phyloP scores from a whole-genome alignment of 495 filamentous ascomycete genomes.

The Neurospora tetraspora region DNA sequence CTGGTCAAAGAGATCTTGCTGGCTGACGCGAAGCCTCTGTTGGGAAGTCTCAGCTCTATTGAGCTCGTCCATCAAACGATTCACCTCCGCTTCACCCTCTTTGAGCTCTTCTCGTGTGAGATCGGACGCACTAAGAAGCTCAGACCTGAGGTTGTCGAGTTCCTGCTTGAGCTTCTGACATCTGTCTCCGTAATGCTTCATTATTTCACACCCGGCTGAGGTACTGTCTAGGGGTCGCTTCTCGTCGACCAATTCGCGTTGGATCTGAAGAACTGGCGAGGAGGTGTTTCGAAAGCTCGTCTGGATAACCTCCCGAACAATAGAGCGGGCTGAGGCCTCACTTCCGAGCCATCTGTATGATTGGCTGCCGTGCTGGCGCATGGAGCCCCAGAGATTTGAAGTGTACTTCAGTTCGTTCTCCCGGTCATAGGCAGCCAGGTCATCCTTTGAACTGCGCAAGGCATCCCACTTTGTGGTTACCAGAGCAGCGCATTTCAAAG shows the following conservation, averaged over 20 bases:
- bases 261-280: slow-evolving; percentile 19
- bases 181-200: not conserved
- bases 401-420: not conserved
- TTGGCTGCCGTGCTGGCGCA: not conserved
- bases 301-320: not conserved
- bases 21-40: not conserved
- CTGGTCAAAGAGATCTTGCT: not conserved
- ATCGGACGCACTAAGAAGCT: not conserved
- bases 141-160: not conserved
- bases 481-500: not conserved
- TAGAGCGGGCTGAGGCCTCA: not conserved
- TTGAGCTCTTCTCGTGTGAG: not conserved
- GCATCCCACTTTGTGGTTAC: not conserved
- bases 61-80: not conserved
- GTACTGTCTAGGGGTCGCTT: slow-evolving; percentile 22
- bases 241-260: slow-evolving; percentile 26
- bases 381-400: not conserved
- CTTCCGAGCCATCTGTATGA: not conserved
- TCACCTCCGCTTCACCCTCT: not conserved
- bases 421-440: not conserved
- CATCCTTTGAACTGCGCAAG: not conserved
- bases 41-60: not conserved
- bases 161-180: not conserved
- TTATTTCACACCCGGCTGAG: slow-evolving; percentile 12
- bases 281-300: not conserved